Conservation (phyloP, 1,284 basidiomycete species). For the Ceratorhiza oryzae-sativae region DNA sequence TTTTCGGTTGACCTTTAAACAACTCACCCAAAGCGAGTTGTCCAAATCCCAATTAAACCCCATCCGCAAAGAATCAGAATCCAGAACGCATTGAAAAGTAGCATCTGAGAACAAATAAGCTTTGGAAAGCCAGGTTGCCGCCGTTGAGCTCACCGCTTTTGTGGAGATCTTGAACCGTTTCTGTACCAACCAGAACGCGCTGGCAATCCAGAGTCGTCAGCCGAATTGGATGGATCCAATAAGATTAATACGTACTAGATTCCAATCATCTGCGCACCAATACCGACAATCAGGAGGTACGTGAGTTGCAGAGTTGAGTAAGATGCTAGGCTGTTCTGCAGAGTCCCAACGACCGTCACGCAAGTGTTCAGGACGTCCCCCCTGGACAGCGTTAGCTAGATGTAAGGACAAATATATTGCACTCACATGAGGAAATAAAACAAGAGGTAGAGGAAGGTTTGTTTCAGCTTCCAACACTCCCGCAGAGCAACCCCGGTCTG, state of each 20-base stretch:
- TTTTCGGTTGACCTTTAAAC: not conserved
- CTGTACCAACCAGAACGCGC: conserved; percentile 80
- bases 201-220: not conserved
- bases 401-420: no score
- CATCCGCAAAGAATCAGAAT: conserved; percentile 75
- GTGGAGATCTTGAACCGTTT: conserved; percentile 74
- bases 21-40: conserved; percentile 65
- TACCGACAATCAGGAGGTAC: conserved; percentile 76
- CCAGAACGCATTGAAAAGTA: conserved; percentile 75
- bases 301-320: conserved; percentile 74
- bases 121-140: no score
- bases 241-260: conserved; percentile 64
- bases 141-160: conserved; percentile 59
- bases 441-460: conserved; percentile 75
- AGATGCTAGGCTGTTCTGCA: conserved; percentile 75
- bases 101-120: conserved; percentile 58
- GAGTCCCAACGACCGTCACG: conserved; percentile 77
- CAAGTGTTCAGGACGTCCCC: conserved; percentile 78
- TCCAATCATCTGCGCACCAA: conserved; percentile 74
- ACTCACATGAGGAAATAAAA: conserved; percentile 75
- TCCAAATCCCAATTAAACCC: conserved; percentile 80
- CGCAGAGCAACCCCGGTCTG: conserved; percentile 72
- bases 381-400: not conserved
- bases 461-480: conserved; percentile 73
- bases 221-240: not conserved